Evolutionary conservation across 768 basidiomycete species (phyloP), one percentile per base, ranked within the genome.

Genomic region (Rhizopogon vulgaris): DNA sequence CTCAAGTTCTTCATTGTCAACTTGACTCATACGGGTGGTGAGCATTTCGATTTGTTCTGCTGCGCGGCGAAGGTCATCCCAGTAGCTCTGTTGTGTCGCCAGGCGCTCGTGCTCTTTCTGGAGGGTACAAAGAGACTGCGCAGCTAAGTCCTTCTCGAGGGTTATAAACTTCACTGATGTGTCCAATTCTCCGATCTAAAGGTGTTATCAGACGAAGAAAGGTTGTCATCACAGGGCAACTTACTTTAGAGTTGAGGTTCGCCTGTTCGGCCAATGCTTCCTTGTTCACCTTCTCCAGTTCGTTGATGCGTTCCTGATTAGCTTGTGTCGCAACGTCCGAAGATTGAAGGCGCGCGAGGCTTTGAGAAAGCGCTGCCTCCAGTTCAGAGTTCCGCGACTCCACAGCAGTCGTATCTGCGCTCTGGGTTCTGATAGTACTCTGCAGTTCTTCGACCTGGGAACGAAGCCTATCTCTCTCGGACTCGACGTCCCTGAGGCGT

Each of bases 21-120:
- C 75, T 60, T 83, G 80, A 4, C 77, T 74, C 52, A 90, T 75
- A 36, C 84, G 69, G 45, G 69, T 75, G 18, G 84, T 74, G 34
- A 93, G 77, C 45, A 73, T 62, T 50, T 88, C 85, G 28, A 93
- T 79, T 65, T 91, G 86, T 60, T 89, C 85, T 3, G 82, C 75
- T 1, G 83, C 78, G 42, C 78, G 80, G 25, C 75, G 83, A 18
- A 91, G 73, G 40, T 83, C 80, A n/a, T 88, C 85, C 89, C 87
- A 90, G 49, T 87, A 81, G n/a, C 66, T 73, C 60, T 87, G 84
- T 57, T 91, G 85, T 24, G 77, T 70, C 1, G 73, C 42, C 15
- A 87, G 69, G 24, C 75, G 71, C 39, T 87, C 82, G 52, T 82
- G 74, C 50, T 87, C 82, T 61, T 73, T 76, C 60, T 79, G 82